Base-by-base conservation (phyloP, 1,284 basidiomycete genomes). In the Ganoderma multipileum region DNA sequence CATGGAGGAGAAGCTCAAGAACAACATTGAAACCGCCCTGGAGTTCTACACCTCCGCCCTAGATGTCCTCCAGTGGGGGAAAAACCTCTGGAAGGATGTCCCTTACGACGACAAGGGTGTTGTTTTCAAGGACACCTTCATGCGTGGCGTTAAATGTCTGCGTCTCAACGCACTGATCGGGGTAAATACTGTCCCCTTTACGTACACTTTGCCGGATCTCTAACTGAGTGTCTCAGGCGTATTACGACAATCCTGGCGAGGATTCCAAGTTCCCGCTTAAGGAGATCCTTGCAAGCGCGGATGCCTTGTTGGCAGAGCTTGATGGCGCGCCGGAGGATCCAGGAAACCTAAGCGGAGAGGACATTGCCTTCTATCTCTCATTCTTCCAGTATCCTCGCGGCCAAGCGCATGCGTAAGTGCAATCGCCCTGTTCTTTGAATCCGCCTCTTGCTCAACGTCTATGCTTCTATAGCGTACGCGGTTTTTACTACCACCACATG, bases 21-120 rank as follows among this genome's bases (percentile, higher is more conserved):
- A 64, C 42, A 67, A 69, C 33, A n/a, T 42, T 14, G 67, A 63
- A 8, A 58, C 64, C 14, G 71, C 70, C 9, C 47, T 75, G 2
- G 67, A 75, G 55, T 72, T 67, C 47, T 73, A 69, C 42, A 74
- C 73, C 7, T 75, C 76, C 23, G 79, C 79, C 1, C 59, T 83
- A 16, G 79, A 81, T 26, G 68, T 85, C 50, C 76, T 85, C 7
- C 76, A 80, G 52, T 84, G 83, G 83, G 84, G 84, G 18, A 70
- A 75, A 23, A 70, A 75, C 20, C 63, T 69, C 7, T 84, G 82
- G 82, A 66, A 71, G 30, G 70, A 81, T 63, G 79, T 83, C 1
- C 65, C 78, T 5, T 68, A 28, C 14, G 69, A 74, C 1, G 72
- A 78, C 3, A 76, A 78, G 38, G 81, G 81, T 1, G 70, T 72